A percentile compares a stretch with the other conserved stretches of the same genome.
These are phyloP conservation scores for Tympanopsis confertula DNA, from an alignment of 2,329 filamentous ascomycete species.

Conservation along the genomic window DNA sequence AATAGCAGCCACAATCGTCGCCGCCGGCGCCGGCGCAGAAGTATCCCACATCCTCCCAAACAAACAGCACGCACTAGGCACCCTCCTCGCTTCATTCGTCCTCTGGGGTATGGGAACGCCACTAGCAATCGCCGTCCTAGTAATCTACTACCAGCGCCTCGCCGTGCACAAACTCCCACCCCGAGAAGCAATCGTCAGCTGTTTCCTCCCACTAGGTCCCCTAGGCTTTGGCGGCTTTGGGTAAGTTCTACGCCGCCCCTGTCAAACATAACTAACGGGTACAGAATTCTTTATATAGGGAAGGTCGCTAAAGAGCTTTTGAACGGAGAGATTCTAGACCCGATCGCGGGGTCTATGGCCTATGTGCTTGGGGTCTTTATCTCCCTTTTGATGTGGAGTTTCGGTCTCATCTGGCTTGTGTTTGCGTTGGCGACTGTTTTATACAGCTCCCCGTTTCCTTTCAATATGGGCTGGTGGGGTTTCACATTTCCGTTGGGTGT, in stretches of 20 bases:
- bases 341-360: conserved; percentile 13
- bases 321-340: conserved; percentile 24
- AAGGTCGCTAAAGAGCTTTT: conserved; percentile 34
- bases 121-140: conserved; percentile 49
- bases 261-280: not conserved
- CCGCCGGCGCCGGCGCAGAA: conserved; percentile 50
- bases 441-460: conserved; percentile 23
- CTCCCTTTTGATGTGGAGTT: conserved; percentile 30
- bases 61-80: conserved; percentile 41
- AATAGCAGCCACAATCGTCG: conserved; percentile 56
- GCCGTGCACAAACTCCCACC: conserved; percentile 55
- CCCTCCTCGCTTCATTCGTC: conserved; percentile 52
- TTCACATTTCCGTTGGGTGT: conserved; percentile 35
- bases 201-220: conserved; percentile 56
- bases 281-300: conserved; percentile 20
- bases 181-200: conserved; percentile 54
- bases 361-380: conserved; percentile 28
- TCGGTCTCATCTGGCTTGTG: conserved; percentile 28
- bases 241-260: conserved; percentile 10
- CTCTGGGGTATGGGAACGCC: conserved; percentile 56
- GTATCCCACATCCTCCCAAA: conserved; percentile 48
- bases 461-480: conserved; percentile 36
- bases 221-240: conserved; percentile 55
- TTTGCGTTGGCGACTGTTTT: conserved; percentile 25
- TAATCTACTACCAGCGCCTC: conserved; percentile 60